Evolutionary conservation across 2,329 filamentous ascomycete genomes (phyloP).

Genomic region (Curvularia spicifera): DNA sequence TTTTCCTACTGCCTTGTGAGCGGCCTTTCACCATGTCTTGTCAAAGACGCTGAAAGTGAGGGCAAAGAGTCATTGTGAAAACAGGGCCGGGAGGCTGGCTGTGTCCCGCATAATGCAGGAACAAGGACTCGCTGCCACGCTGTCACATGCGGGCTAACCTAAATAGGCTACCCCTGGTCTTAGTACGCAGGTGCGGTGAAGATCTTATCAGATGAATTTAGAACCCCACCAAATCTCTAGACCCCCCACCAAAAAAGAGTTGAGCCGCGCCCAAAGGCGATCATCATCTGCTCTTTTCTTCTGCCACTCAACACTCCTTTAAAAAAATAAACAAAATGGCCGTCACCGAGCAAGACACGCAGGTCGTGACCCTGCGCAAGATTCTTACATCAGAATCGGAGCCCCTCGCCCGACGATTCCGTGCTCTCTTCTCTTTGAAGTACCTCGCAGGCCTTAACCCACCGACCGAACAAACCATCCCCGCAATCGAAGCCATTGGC

Average conservation of each 20-base stretch:
- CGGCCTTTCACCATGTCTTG: slow-evolving; percentile 11
- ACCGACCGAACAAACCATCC: slow-evolving; percentile 63
- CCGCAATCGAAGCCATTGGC: slow-evolving; percentile 80
- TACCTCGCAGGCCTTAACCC: slow-evolving; percentile 77
- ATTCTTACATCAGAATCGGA: slow-evolving; percentile 80
- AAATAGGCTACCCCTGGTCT: neutral
- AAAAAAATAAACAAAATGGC: slow-evolving; percentile 31
- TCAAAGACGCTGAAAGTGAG: slow-evolving; percentile 22
- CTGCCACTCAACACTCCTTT: neutral
- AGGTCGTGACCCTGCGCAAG: slow-evolving; percentile 70
- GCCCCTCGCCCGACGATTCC: slow-evolving; percentile 87
- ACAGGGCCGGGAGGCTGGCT: slow-evolving; percentile 10
- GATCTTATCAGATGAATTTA: slow-evolving; percentile 40
- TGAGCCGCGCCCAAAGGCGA: slow-evolving; percentile 24
- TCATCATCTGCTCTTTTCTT: neutral
- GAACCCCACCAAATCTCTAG: slow-evolving; percentile 24
- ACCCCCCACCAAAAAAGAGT: slow-evolving; percentile 40
- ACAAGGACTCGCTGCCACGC: slow-evolving; percentile 18
- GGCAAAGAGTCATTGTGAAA: slow-evolving; percentile 31
- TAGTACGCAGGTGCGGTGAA: slow-evolving; percentile 6
- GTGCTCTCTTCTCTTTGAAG: slow-evolving; percentile 96
- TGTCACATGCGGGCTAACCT: slow-evolving; percentile 15
- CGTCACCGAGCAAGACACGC: slow-evolving; percentile 46
- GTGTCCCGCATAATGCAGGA: slow-evolving; percentile 15
- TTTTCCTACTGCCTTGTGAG: slow-evolving; percentile 12